Evolutionary conservation across 495 filamentous ascomycete genomes (phyloP).

Genomic region (Penicillium dipodomyicola): DNA sequence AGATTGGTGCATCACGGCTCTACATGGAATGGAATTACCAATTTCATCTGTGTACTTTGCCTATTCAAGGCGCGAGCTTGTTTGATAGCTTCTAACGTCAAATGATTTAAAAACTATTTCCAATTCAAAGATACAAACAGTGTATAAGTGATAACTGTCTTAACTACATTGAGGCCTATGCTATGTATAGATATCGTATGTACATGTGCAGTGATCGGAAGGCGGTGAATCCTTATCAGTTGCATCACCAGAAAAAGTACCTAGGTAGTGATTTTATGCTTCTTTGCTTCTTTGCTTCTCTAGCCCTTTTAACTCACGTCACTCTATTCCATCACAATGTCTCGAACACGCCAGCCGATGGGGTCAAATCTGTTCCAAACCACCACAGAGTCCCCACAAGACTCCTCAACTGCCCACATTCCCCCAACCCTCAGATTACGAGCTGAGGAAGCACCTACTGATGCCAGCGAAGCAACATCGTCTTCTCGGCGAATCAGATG

Average conservation of each 20-base stretch:
- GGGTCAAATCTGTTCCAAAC: slow-evolving; percentile 21
- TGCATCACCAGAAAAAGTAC: slow-evolving; percentile 13
- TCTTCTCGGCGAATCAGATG: slow-evolving; percentile 66
- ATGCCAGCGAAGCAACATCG: slow-evolving; percentile 15
- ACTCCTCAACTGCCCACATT: slow-evolving; percentile 17
- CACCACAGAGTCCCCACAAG: slow-evolving; percentile 17
- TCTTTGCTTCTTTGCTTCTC: background rate
- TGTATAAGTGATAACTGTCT: too few species aligned
- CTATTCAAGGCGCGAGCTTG: slow-evolving; percentile 1
- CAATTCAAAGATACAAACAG: background rate
- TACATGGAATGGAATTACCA: slow-evolving; percentile 1
- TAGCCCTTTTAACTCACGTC: background rate
- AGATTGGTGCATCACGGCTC: slow-evolving; percentile 8
- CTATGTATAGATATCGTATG: too few species aligned
- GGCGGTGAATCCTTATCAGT: slow-evolving; percentile 13
- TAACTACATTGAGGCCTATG: too few species aligned
- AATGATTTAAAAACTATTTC: background rate
- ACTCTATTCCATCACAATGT: slow-evolving; percentile 23
- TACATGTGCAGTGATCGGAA: background rate
- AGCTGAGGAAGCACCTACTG: slow-evolving; percentile 29
- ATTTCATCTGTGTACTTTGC: slow-evolving; percentile 1
- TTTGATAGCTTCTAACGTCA: slow-evolving; percentile 3
- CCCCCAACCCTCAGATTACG: slow-evolving; percentile 37
- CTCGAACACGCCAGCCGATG: slow-evolving; percentile 28
- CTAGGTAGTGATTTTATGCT: background rate